Evolutionary conservation across 176 grass and related monocot genomes (phyloP), one percentile per base, ranked within the genome.

Genomic region (Calamus simplicifolius): DNA sequence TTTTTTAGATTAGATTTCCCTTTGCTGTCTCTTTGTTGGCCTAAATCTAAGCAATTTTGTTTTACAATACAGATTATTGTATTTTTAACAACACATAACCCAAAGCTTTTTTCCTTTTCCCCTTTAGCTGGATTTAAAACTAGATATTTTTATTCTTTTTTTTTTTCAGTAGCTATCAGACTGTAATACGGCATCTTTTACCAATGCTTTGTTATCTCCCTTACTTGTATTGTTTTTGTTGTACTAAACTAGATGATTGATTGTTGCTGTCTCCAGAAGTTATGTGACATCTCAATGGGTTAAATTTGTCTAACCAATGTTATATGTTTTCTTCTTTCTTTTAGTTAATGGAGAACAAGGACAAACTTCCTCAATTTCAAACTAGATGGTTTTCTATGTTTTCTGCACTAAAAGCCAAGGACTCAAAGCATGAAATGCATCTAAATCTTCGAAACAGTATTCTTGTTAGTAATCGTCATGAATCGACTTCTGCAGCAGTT

Each of bases 401-500:
- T 70, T 83, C 31, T 0, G 69, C 49, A 4, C 63, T 73, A 19
- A 88, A 73, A 69, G 23, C 62, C 55, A 51, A 54, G 21, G 81
- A 57, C 16, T 0, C 50, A 0, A 50, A 71, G 53, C 65, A 61
- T 64, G 29, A 43, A 4, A 5, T 3, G 4, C 58, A 75, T 10
- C 48, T 51, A 63, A 85, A 77, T 52, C 48, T 73, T 67, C 78
- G 63, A 62, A 65, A 83, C 52, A 27, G 55, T 25, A 67, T 75
- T 50, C 51, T 82, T 58, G 18, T 76, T 8, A 72, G 63, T 25
- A 92, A 61, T 4, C 76, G 84, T 16, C 66, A 85, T 54, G 87
- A 92, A 52, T 92, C 87, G 3, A 92, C 72, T 18, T 62, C 75
- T 18, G 69, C 93, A 0, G 66, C 84, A 17, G 77, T 72, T 64